Base-by-base conservation (phyloP, 202 grass and related monocot genomes). In the Carex arenaria region DNA sequence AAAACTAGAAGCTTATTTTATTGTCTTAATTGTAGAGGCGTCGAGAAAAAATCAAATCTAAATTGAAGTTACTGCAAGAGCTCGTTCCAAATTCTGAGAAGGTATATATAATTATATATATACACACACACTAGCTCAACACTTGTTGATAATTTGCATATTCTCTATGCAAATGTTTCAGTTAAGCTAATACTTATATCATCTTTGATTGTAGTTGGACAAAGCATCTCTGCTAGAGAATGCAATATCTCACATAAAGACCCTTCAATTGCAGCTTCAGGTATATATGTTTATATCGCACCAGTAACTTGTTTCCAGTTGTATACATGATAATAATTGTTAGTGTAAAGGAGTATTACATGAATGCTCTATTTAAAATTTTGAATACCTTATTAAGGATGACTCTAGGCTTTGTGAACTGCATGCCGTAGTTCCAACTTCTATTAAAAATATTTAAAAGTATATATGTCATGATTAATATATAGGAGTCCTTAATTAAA, bases 11-110 rank as follows among this genome's bases (percentile, higher is more conserved):
- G 38, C 4, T 40, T 40, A 30, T 8, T 26, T 56, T 40, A 40
- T 32, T 79, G 18, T 59, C 42, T 38, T 32, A 10, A 38, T 19
- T 38, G 10, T 61, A 79, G 76, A 79, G 34, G 28, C 76, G 76
- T 11, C 55, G 76, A 36, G 30, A 79, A 4, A 79, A 40, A 60
- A 79, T 79, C 17, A 38, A 42, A 34, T 17, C 52, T 1, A 79
- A 38, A 11, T 40, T 79, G 76, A 79, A 61, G 28, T 34, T 38
- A 62, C 62, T 79, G 28, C 55, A 38, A 79, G 31, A 42, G 53
- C 17, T 79, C 15, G 38, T 79, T 38, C 76, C 76, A 20, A 79
- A 79, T 60, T 62, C 76, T 60, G 9, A 79, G 17, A 79, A 79
- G 76, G 76, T 79, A 17, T 34, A 34, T 34, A 34, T 26, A 26